These are phyloP conservation scores for Myxozyma geophila DNA, from an alignment of 805 yeast species.

Conservation along the genomic window DNA sequence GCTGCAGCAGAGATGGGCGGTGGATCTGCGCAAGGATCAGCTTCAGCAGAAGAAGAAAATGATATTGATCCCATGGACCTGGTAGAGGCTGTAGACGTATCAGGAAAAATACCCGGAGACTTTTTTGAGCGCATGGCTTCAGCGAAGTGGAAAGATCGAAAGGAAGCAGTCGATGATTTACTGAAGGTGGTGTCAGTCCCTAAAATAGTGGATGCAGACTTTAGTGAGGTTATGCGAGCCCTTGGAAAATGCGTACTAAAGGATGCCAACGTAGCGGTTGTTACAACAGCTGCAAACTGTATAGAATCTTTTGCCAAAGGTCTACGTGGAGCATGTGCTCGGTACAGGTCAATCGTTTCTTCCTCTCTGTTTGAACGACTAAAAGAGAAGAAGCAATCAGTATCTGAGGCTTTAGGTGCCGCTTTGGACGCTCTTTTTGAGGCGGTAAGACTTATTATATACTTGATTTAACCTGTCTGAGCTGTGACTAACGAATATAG, in stretches of 20 bases:
- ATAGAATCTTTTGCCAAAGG: slow-evolving; percentile 68
- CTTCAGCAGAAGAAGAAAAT: slow-evolving; percentile 42
- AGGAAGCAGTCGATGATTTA: slow-evolving; percentile 75
- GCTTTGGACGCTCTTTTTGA: slow-evolving; percentile 69
- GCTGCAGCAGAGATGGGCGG: slow-evolving; percentile 33
- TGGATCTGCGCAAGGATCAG: slow-evolving; percentile 30
- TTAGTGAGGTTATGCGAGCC: slow-evolving; percentile 61
- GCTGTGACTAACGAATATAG: slow-evolving; percentile 1
- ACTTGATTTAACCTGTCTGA: not conserved
- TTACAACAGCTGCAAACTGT: slow-evolving; percentile 73
- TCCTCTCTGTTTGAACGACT: slow-evolving; percentile 75
- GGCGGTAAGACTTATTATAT: slow-evolving; percentile 34
- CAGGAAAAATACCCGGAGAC: slow-evolving; percentile 67
- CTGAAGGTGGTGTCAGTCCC: slow-evolving; percentile 49
- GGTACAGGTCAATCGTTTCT: slow-evolving; percentile 58
- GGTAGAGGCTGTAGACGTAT: slow-evolving; percentile 69
- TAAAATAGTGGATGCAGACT: slow-evolving; percentile 64
- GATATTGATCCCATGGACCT: slow-evolving; percentile 73
- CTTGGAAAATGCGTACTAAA: slow-evolving; percentile 70
- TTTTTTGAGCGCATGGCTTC: slow-evolving; percentile 61
- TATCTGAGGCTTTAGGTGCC: slow-evolving; percentile 67
- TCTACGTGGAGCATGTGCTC: slow-evolving; percentile 59
- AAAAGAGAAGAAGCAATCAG: slow-evolving; percentile 84
- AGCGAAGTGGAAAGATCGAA: slow-evolving; percentile 88
- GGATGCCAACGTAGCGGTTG: slow-evolving; percentile 90